Evolutionary conservation across 257 asterid genomes (phyloP).

Genomic region (Ilex asprella): DNA sequence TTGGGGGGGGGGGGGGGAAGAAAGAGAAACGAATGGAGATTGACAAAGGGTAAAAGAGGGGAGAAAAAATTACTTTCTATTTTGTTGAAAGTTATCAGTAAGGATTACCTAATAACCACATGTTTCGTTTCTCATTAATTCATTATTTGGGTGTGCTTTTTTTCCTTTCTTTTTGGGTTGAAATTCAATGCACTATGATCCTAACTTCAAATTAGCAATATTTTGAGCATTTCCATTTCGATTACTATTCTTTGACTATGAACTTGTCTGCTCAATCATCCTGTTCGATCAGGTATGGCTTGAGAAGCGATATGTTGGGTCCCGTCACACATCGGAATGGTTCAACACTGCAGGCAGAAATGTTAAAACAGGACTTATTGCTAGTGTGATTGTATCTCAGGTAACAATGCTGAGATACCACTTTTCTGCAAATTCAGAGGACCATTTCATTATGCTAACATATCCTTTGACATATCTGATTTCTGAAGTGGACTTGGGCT

Average conservation of each 20-base stretch:
- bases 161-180: too few relatives aligned
- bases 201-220: background rate
- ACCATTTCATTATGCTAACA: background rate
- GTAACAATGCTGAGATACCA: slow-evolving; percentile 22
- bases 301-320: slow-evolving; percentile 84
- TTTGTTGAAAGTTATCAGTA: too few relatives aligned
- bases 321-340: slow-evolving; percentile 90
- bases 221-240: background rate
- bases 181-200: too few relatives aligned
- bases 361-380: slow-evolving; percentile 89
- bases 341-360: slow-evolving; percentile 94
- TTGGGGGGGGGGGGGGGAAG: too few relatives aligned
- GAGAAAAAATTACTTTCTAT: too few relatives aligned
- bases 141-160: too few relatives aligned
- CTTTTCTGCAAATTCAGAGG: background rate
- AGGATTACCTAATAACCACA: too few relatives aligned
- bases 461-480: background rate
- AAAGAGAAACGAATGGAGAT: too few relatives aligned
- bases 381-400: slow-evolving; percentile 94
- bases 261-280: background rate
- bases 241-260: background rate
- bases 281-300: slow-evolving; percentile 66
- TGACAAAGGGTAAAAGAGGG: too few relatives aligned
- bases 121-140: too few relatives aligned
- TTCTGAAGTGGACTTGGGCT: slow-evolving; percentile 94